phyloP scores from a whole-genome alignment of 2,329 filamentous ascomycete species.

The Colletotrichum siamense region DNA sequence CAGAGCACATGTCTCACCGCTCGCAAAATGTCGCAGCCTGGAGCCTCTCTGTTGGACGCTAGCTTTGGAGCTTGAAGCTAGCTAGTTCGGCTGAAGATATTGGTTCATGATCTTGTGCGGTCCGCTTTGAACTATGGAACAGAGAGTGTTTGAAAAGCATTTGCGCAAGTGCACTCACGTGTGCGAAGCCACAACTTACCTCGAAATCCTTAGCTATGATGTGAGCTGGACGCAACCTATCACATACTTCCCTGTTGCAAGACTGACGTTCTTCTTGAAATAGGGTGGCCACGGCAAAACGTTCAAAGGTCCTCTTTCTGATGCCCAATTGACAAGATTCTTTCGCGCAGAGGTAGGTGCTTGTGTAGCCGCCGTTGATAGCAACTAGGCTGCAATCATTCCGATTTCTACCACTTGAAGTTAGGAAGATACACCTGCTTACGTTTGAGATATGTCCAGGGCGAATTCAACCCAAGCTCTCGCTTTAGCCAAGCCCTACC shows the following conservation, averaged over 20 bases:
- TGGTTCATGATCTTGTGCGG: neutral
- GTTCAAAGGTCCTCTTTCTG: neutral
- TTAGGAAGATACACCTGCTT: neutral
- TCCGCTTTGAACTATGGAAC: accelerated
- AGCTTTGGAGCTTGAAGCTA: neutral
- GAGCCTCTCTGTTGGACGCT: neutral
- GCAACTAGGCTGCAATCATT: neutral
- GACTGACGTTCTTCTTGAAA: too few species aligned
- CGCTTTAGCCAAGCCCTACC: neutral
- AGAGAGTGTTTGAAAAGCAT: neutral
- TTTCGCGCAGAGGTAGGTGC: neutral
- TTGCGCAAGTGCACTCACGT: neutral
- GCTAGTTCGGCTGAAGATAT: neutral
- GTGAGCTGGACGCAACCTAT: neutral
- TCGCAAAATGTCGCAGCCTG: neutral
- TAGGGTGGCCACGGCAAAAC: accelerated
- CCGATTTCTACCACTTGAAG: neutral
- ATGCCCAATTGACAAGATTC: neutral
- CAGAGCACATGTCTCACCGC: neutral
- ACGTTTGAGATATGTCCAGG: neutral
- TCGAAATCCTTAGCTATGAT: neutral
- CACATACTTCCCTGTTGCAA: neutral
- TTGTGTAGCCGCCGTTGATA: neutral
- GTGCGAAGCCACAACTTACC: neutral
- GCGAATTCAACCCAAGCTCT: neutral